These are phyloP conservation scores for Favolaschia claudopus DNA, from an alignment of 768 basidiomycete genomes.

Conservation along the genomic window DNA sequence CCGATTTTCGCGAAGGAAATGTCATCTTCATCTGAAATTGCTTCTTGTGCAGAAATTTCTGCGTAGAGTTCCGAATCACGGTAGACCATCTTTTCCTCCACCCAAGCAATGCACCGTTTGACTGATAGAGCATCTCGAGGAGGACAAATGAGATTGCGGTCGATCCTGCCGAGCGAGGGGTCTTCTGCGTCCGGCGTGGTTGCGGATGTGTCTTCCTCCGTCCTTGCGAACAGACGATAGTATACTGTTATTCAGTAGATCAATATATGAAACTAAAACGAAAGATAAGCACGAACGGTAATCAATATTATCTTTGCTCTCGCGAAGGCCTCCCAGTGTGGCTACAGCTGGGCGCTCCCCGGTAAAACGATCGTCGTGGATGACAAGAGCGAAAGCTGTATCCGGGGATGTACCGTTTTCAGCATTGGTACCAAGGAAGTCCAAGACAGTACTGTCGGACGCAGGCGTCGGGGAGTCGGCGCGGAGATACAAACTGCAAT, in stretches of 20 bases:
- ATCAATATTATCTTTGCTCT: background rate
- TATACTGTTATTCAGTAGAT: slow-evolving; percentile 3
- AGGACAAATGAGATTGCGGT: background rate
- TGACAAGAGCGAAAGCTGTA: background rate
- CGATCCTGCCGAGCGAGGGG: background rate
- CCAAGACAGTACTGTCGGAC: background rate
- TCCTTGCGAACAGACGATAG: background rate
- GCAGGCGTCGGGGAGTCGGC: background rate
- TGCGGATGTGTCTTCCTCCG: background rate
- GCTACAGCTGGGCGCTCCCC: background rate
- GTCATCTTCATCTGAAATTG: no score
- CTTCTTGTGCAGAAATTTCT: no score
- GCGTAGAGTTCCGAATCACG: background rate
- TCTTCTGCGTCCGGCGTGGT: background rate
- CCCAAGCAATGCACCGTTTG: slow-evolving; percentile 2
- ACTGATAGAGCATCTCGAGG: background rate
- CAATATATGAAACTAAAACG: background rate
- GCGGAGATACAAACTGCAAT: background rate
- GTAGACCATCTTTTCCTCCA: slow-evolving; percentile 1
- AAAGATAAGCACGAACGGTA: background rate
- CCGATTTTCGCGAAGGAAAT: no score
- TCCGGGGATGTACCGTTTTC: background rate
- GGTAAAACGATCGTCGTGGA: background rate
- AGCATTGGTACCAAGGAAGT: no score
- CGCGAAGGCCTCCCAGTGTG: background rate